phyloP scores from a whole-genome alignment of 2,329 filamentous ascomycete genomes.

The Beauveria rudraprayagi region DNA sequence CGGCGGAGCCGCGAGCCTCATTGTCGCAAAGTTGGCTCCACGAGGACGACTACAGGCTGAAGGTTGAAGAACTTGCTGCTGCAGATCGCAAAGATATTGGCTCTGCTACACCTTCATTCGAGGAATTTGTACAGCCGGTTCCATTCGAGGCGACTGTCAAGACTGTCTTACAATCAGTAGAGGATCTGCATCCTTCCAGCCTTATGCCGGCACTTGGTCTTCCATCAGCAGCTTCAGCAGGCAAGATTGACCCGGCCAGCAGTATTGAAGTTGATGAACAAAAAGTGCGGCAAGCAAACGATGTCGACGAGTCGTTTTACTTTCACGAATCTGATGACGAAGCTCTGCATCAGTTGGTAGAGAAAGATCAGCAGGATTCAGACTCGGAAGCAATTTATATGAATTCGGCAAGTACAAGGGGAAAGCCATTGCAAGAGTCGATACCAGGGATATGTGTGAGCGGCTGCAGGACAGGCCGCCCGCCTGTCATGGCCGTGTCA shows the following conservation, averaged over 20 bases:
- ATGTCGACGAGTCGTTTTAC: conserved; percentile 40
- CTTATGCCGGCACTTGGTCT: conserved; percentile 42
- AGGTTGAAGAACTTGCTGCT: conserved; percentile 54
- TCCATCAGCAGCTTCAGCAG: conserved; percentile 19
- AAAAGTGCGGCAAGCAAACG: conserved; percentile 39
- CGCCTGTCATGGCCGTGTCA: conserved; percentile 30
- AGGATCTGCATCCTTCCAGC: conserved; percentile 73
- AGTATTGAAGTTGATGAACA: conserved; percentile 59
- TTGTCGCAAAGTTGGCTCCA: conserved; percentile 84
- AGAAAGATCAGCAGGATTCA: neutral
- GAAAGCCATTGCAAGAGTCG: neutral
- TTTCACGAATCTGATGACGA: conserved; percentile 48
- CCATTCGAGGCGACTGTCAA: conserved; percentile 54
- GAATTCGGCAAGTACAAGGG: neutral
- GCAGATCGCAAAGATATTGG: conserved; percentile 50
- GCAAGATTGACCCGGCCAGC: conserved; percentile 24
- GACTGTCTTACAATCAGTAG: conserved; percentile 74
- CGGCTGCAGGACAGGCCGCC: conserved; percentile 29
- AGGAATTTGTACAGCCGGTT: conserved; percentile 51
- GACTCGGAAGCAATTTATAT: neutral
- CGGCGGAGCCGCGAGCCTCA: conserved; percentile 66
- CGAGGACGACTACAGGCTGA: conserved; percentile 70
- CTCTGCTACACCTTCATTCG: conserved; percentile 44
- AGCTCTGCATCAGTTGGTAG: conserved; percentile 23
- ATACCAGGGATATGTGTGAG: conserved; percentile 34